Evolutionary conservation across 805 yeast genomes (phyloP).

Genomic region (Pachysolen tannophilus): DNA sequence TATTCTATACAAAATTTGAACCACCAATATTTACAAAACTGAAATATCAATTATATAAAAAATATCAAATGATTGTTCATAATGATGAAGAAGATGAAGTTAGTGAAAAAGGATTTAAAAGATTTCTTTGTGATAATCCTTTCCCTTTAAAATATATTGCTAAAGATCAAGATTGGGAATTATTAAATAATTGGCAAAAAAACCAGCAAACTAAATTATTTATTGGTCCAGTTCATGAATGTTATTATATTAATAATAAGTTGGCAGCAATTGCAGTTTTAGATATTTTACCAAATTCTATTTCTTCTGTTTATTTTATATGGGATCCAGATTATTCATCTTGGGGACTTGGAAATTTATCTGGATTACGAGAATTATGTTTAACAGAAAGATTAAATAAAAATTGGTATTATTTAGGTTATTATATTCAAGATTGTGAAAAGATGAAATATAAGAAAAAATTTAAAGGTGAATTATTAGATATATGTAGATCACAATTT

Average conservation of each 20-base stretch:
- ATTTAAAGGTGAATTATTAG: slow-evolving; percentile 70
- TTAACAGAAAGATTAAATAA: slow-evolving; percentile 38
- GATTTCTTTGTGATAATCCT: slow-evolving; percentile 68
- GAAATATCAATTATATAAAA: slow-evolving; percentile 54
- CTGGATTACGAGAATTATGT: slow-evolving; percentile 64
- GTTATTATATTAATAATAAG: slow-evolving; percentile 56
- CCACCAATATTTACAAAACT: slow-evolving; percentile 43
- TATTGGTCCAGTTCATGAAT: slow-evolving; percentile 69
- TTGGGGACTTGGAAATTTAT: slow-evolving; percentile 67
- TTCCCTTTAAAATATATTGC: slow-evolving; percentile 32
- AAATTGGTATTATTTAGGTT: slow-evolving; percentile 71
- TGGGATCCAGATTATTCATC: slow-evolving; percentile 78
- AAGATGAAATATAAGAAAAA: slow-evolving; percentile 79
- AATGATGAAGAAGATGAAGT: slow-evolving; percentile 45
- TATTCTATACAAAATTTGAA: slow-evolving; percentile 38
- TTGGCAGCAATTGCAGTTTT: slow-evolving; percentile 70
- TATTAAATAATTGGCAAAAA: slow-evolving; percentile 33
- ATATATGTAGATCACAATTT: slow-evolving; percentile 39
- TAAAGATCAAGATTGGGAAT: slow-evolving; percentile 17
- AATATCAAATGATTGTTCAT: slow-evolving; percentile 69
- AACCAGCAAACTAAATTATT: slow-evolving; percentile 11
- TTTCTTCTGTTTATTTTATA: slow-evolving; percentile 81
- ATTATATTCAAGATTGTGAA: slow-evolving; percentile 66
- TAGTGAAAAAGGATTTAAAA: slow-evolving; percentile 37
- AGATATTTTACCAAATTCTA: slow-evolving; percentile 67